phyloP scores from a whole-genome alignment of 1,284 basidiomycete species.

The Leccinum subfulvum region DNA sequence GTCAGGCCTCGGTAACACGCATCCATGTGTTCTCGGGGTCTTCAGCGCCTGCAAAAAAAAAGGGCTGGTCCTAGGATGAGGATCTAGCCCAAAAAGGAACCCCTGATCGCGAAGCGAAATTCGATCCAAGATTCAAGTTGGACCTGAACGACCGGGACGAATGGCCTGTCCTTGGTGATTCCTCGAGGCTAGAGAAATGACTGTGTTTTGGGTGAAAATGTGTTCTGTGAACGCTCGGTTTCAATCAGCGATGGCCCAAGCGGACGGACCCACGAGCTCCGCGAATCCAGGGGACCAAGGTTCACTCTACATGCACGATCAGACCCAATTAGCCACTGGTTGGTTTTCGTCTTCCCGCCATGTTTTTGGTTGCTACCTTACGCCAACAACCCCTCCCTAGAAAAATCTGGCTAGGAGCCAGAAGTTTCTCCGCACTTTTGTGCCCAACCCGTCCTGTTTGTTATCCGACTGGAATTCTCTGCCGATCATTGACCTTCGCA shows the following conservation, averaged over 20 bases:
- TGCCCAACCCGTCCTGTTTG: conserved; percentile 29
- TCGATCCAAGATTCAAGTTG: conserved; percentile 24
- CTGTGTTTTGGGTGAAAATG: conserved; percentile 23
- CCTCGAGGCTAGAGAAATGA: conserved; percentile 23
- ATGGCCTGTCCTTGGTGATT: conserved; percentile 23
- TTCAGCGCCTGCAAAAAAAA: conserved; percentile 28
- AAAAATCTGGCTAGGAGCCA: conserved; percentile 25
- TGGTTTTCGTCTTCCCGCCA: conserved; percentile 31
- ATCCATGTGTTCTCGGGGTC: conserved; percentile 26
- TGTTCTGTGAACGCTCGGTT: conserved; percentile 30
- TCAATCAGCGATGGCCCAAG: conserved; percentile 26
- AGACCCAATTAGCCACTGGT: conserved; percentile 32
- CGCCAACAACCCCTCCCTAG: conserved; percentile 30
- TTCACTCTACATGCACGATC: conserved; percentile 32
- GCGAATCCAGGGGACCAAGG: conserved; percentile 32
- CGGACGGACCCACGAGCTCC: conserved; percentile 35
- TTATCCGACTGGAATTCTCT: conserved; percentile 24
- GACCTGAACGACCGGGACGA: conserved; percentile 14
- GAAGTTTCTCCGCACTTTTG: conserved; percentile 18
- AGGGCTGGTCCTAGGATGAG: conserved; percentile 14
- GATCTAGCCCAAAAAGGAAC: conserved; percentile 30
- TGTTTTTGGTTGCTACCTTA: conserved; percentile 33
- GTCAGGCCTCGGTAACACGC: conserved; percentile 30
- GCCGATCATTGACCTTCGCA: conserved; percentile 31
- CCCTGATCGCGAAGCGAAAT: conserved; percentile 24